These are phyloP conservation scores for Kockovaella imperatae DNA, from an alignment of 768 basidiomycete genomes.

Conservation along the genomic window DNA sequence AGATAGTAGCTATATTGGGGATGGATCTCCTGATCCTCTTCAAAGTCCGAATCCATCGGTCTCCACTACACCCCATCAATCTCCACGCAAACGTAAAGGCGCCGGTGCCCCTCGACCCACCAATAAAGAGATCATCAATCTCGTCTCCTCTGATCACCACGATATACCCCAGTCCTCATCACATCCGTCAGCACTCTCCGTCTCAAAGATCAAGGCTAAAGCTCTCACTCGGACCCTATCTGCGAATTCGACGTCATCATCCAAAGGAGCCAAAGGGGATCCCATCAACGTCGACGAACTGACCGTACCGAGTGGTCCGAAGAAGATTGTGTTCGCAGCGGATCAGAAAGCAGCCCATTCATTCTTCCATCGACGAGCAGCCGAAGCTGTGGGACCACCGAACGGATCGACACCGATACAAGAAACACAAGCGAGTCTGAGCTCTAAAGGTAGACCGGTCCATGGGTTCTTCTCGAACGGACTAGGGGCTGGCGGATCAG, in stretches of 20 bases:
- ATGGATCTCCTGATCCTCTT: no score
- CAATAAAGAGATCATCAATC: neutral
- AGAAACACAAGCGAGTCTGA: constrained; percentile 7
- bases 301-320: constrained; percentile 5
- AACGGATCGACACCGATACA: neutral
- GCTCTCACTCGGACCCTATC: neutral
- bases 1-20: neutral
- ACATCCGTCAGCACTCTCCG: neutral
- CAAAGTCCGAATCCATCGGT: neutral
- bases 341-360: constrained; percentile 27
- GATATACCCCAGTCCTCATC: neutral
- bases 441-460: constrained; percentile 4
- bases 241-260: neutral
- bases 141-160: neutral
- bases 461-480: constrained; percentile 24
- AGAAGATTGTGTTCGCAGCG: constrained; percentile 24
- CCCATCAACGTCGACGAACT: constrained; percentile 9
- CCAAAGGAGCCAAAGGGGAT: constrained; percentile 2
- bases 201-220: neutral
- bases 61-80: neutral
- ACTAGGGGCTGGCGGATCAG: neutral
- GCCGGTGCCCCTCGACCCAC: neutral
- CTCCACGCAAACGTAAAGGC: neutral
- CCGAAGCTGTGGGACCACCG: neutral
- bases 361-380: constrained; percentile 17